Base-by-base conservation (phyloP, 208 protist genomes). In the Trypanosoma cruzi region DNA sequence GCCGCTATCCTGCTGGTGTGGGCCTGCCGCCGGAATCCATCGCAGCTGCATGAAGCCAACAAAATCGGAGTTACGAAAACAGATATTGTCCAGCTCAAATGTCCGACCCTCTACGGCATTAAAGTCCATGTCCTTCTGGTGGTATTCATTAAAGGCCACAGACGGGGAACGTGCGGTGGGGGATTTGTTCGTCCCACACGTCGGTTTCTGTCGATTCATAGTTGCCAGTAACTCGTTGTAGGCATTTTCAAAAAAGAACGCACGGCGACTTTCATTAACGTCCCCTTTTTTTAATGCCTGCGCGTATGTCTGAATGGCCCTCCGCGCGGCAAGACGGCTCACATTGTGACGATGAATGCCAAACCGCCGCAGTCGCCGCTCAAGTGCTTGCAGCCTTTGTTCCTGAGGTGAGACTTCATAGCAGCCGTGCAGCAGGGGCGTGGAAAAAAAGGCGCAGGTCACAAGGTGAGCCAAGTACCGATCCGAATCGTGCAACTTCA, bases 321-420 rank as follows among this genome's bases (percentile, higher is more conserved):
- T 10, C 14, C 55, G n/a, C n/a, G 68, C 48, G 13, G 68, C 55
- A 11, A 31, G 18, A 50, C 57, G 68, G 20, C 5, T 59, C 24
- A 54, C 46, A 31, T 73, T 73, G 22, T 73, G 54, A 20, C 68
- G 58, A 36, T 63, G 54, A 50, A 73, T 60, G 26, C 60, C 68
- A 65, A 73, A 73, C 1, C 60, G 58, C n/a, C 37, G 44, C 34
- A 71, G 58, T 37, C 56, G 56, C 32, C 31, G 6, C 36, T 71
- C 66, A 20, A 71, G 36, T 11, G 16, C 32, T 20, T 28, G 34
- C 24, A 73, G 29, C 29, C 36, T 11, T 53, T 26, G 66, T 34
- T 63, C 66, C 8, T 20, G 54, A 2, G 8, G 55, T 7, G 63
- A 49, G 1, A 32, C 26, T 10, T 68, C 63, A 29, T 68, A 42